phyloP scores from a whole-genome alignment of 139 green algal genomes.

The Chlorella vulgaris region DNA sequence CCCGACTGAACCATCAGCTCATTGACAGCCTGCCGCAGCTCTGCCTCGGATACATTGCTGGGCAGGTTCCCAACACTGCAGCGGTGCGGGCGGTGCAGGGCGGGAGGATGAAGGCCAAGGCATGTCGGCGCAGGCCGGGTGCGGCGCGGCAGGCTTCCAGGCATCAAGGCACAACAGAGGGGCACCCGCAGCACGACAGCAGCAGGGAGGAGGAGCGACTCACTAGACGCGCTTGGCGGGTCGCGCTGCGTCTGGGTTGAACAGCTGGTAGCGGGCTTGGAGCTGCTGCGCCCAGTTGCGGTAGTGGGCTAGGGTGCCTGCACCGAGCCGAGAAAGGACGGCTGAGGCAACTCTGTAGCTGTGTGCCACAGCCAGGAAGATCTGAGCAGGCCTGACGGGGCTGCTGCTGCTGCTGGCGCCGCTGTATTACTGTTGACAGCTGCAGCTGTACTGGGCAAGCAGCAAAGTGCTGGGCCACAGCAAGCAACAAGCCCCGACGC shows the following conservation, averaged over 20 bases:
- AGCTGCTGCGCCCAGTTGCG: slow-evolving; percentile 46
- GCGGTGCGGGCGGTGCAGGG: not conserved
- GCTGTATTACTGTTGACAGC: not conserved
- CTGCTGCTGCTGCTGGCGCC: not conserved
- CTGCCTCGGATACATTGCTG: slow-evolving; percentile 49
- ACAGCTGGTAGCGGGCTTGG: slow-evolving; percentile 53
- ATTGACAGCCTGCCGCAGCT: slow-evolving; percentile 56
- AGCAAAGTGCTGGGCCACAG: not conserved
- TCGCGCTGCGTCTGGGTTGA: slow-evolving; percentile 69
- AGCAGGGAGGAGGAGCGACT: not conserved
- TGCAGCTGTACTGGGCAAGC: not conserved
- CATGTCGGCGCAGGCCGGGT: not conserved
- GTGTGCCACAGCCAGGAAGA: not conserved
- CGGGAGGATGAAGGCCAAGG: not conserved
- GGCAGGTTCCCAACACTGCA: slow-evolving; percentile 67
- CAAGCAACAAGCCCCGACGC: not conserved
- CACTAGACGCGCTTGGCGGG: slow-evolving; percentile 75
- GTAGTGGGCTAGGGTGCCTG: slow-evolving; percentile 55
- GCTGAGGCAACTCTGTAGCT: not conserved
- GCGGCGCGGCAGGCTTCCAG: not conserved
- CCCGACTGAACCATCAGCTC: slow-evolving; percentile 51
- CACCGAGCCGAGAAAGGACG: not conserved
- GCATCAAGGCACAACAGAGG: not conserved
- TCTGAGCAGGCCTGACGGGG: no score
- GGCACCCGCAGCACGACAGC: not conserved